Conservation (phyloP, 768 basidiomycete genomes). For the Russula virescens region DNA sequence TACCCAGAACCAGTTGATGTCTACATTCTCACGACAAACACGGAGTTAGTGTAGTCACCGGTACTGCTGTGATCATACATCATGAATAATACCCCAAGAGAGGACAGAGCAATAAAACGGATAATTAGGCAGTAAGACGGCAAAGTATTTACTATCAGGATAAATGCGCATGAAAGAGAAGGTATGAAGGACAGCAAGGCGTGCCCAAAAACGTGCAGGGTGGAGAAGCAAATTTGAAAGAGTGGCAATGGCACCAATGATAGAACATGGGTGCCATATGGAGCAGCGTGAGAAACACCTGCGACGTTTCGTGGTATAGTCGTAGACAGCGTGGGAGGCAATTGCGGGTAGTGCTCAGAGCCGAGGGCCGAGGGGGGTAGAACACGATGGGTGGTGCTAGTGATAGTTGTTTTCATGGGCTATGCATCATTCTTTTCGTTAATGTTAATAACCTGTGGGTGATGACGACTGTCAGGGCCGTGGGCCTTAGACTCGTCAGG, state of each 20-base stretch:
- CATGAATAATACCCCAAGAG: slow-evolving; percentile 33
- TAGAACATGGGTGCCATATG: slow-evolving; percentile 3
- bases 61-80: slow-evolving; percentile 15
- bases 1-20: slow-evolving; percentile 1
- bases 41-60: background rate
- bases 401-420: background rate
- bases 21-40: slow-evolving; percentile 22
- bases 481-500: slow-evolving; percentile 15
- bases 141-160: slow-evolving; percentile 9
- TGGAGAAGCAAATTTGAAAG: background rate
- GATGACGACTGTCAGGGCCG: slow-evolving; percentile 9
- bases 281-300: background rate
- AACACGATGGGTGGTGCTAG: background rate
- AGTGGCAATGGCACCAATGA: background rate
- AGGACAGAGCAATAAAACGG: slow-evolving; percentile 4
- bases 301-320: background rate
- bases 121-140: slow-evolving; percentile 4
- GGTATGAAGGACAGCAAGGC: background rate
- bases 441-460: slow-evolving; percentile 5
- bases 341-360: background rate
- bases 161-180: slow-evolving; percentile 21
- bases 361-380: background rate
- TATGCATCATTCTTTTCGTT: slow-evolving; percentile 9
- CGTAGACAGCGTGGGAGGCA: slow-evolving; percentile 17
- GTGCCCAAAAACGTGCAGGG: slow-evolving; percentile 8